These are phyloP conservation scores for Cyathus pygmaeus DNA, from an alignment of 1,284 basidiomycete species.

Conservation along the genomic window DNA sequence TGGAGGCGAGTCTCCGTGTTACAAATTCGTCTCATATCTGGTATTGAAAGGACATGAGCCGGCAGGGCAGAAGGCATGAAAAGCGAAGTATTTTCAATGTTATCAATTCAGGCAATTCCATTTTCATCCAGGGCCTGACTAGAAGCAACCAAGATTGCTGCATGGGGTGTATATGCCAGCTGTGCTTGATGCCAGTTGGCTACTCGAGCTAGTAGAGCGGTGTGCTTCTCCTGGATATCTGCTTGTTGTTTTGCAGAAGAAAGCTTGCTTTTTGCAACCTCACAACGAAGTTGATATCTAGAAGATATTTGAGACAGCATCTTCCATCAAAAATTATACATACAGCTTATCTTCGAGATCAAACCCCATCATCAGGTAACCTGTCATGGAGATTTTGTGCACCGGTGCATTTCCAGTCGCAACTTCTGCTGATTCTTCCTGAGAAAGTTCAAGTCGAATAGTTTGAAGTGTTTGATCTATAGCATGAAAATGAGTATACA, in stretches of 20 bases:
- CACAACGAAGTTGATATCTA: conserved; percentile 8
- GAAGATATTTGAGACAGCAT: neutral
- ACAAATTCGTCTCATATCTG: too few species aligned
- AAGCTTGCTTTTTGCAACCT: conserved; percentile 2
- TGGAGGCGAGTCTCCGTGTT: too few species aligned
- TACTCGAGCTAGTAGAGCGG: too few species aligned
- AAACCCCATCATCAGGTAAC: conserved; percentile 13
- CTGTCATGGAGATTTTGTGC: conserved; percentile 8
- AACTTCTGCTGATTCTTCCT: conserved; percentile 17
- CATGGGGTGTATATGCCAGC: too few species aligned
- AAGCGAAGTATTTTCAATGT: too few species aligned
- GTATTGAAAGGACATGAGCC: too few species aligned
- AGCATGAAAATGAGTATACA: neutral
- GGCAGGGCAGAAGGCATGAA: too few species aligned
- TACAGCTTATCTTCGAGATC: conserved; percentile 32
- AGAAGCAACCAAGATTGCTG: too few species aligned
- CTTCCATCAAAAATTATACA: conserved; percentile 6
- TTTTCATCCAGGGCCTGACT: neutral
- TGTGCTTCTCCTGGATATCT: conserved; percentile 5
- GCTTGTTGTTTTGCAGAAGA: conserved; percentile 12
- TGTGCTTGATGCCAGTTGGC: too few species aligned
- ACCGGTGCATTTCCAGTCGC: neutral
- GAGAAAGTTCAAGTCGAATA: conserved; percentile 18
- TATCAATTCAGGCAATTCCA: too few species aligned
- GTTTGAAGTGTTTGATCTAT: conserved; percentile 23